Evolutionary conservation across 2,329 filamentous ascomycete species (phyloP).

Genomic region (Corinectria fuckeliana): DNA sequence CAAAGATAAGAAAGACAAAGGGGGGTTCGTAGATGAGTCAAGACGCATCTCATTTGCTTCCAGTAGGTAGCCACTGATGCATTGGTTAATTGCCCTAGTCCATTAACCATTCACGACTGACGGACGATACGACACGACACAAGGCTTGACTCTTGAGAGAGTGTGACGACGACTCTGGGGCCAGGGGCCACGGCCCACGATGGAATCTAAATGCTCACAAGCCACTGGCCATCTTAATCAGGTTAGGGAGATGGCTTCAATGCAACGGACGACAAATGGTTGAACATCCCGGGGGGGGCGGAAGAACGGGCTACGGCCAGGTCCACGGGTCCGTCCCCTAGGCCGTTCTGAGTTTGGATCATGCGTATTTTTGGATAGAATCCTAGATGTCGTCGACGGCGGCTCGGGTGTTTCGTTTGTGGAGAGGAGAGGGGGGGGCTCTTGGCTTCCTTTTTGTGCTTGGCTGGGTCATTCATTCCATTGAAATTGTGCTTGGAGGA

Average conservation of each 20-base stretch:
- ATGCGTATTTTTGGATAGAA: conserved; percentile 21
- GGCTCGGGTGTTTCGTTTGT: conserved; percentile 14
- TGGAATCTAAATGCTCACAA: too few relatives aligned
- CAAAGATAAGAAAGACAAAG: not conserved
- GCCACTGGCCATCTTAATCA: too few relatives aligned
- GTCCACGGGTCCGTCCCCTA: not conserved
- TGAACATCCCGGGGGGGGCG: not conserved
- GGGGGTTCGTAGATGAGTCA: not conserved
- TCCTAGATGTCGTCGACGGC: not conserved
- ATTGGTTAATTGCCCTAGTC: not conserved
- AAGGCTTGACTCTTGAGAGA: not conserved
- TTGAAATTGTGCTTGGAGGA: not conserved
- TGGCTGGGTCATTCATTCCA: not conserved
- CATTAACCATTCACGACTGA: not conserved
- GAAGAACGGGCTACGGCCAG: not conserved
- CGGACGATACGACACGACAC: not conserved
- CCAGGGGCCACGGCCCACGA: not conserved
- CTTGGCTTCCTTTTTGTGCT: not conserved
- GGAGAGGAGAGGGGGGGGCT: too few relatives aligned
- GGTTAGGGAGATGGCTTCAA: not conserved
- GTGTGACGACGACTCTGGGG: conserved; percentile 11
- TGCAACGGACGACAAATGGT: too few relatives aligned
- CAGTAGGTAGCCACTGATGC: not conserved
- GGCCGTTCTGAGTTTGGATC: not conserved
- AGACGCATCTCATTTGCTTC: not conserved